Evolutionary conservation across 2,329 filamentous ascomycete species (phyloP).

Genomic region (Ophioceras dolichostomum): DNA sequence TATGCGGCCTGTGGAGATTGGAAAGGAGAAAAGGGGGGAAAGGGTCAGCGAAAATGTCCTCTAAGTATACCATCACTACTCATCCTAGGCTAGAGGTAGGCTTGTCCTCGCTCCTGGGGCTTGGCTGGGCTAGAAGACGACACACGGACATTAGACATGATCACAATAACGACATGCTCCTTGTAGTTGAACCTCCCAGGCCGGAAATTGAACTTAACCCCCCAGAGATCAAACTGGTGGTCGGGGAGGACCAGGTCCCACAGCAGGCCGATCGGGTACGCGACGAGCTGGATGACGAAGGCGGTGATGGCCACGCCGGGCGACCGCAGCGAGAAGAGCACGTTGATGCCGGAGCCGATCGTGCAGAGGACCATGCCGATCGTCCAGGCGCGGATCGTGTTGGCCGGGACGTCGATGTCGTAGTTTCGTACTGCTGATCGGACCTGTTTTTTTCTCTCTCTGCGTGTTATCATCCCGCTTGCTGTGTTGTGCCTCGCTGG

Average conservation of each 20-base stretch:
- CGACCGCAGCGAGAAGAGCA: slow-evolving; percentile 46
- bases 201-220: slow-evolving; percentile 42
- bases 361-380: slow-evolving; percentile 47
- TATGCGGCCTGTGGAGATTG: slow-evolving; percentile 38
- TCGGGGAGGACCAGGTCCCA: slow-evolving; percentile 45
- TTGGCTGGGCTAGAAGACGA: no score
- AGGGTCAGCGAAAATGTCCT: not conserved
- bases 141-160: slow-evolving; percentile 45
- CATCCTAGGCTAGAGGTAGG: no score
- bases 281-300: slow-evolving; percentile 49
- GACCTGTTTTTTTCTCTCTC: slow-evolving; percentile 27
- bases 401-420: slow-evolving; percentile 51
- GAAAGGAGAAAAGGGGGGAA: slow-evolving; percentile 10
- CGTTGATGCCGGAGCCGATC: slow-evolving; percentile 42
- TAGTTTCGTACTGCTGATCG: slow-evolving; percentile 52
- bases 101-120: no score
- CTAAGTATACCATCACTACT: no score
- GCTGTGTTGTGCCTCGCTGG: not conserved
- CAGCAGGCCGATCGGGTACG: slow-evolving; percentile 43
- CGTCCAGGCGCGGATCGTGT: slow-evolving; percentile 48
- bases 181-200: slow-evolving; percentile 49
- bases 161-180: slow-evolving; percentile 48
- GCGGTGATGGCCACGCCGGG: slow-evolving; percentile 47
- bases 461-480: not conserved
- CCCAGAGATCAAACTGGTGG: slow-evolving; percentile 35